These are phyloP conservation scores for Sclerotinia minor DNA, from an alignment of 2,329 filamentous ascomycete genomes.

Conservation along the genomic window DNA sequence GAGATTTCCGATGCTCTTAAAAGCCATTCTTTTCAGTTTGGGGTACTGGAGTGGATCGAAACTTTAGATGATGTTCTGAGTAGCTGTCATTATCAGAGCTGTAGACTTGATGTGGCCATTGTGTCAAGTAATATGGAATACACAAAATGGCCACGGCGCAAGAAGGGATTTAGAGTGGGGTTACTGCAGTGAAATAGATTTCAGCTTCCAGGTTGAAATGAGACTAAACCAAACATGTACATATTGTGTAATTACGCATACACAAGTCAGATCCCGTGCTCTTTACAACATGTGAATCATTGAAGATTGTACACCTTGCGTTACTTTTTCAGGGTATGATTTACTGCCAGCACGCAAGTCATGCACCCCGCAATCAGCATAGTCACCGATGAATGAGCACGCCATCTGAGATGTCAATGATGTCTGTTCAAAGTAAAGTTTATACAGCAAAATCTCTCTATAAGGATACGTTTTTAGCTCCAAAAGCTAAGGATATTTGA, in stretches of 20 bases:
- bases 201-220: neutral
- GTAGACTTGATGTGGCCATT: neutral
- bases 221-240: neutral
- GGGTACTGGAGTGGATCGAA: slow-evolving; percentile 6
- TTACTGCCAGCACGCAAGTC: neutral
- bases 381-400: slow-evolving; percentile 1
- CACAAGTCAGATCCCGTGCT: slow-evolving; percentile 9
- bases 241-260: neutral
- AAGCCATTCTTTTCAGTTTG: slow-evolving; percentile 20
- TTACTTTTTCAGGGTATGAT: neutral
- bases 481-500: no score
- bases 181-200: slow-evolving; percentile 7
- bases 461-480: no score
- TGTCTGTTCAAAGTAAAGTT: neutral
- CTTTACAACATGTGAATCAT: neutral
- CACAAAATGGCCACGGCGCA: no score
- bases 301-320: no score
- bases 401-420: slow-evolving; percentile 10
- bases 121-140: neutral
- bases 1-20: slow-evolving; percentile 11
- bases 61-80: slow-evolving; percentile 5
- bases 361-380: slow-evolving; percentile 3
- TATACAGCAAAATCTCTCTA: no score
- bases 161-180: neutral
- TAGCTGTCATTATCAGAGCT: neutral